phyloP scores from a whole-genome alignment of 176 grass and related monocot species.

The Ensete ventricosum region DNA sequence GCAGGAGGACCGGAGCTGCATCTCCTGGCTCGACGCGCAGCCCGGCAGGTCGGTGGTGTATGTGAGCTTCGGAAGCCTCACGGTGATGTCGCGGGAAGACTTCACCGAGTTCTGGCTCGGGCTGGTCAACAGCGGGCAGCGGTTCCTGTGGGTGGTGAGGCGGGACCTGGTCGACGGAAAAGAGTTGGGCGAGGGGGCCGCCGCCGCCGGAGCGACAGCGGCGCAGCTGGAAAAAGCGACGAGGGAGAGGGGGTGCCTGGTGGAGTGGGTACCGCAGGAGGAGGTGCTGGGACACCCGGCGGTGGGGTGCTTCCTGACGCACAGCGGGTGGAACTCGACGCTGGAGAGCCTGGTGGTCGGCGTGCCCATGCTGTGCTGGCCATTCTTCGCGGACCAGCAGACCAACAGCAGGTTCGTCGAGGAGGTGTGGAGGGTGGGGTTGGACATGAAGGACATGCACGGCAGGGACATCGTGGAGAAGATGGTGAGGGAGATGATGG shows the following conservation, averaged over 20 bases:
- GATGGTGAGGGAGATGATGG: conserved; percentile 43
- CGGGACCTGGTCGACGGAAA: conserved; percentile 20
- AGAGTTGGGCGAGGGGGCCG: background rate
- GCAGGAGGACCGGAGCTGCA: conserved; percentile 29
- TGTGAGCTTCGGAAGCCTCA: conserved; percentile 46
- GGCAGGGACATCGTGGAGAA: conserved; percentile 15
- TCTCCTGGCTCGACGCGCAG: conserved; percentile 44
- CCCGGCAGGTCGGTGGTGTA: conserved; percentile 42
- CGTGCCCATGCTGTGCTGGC: conserved; percentile 33
- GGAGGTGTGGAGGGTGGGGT: conserved; percentile 21
- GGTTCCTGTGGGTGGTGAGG: conserved; percentile 52
- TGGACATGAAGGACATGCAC: conserved; percentile 38
- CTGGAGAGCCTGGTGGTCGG: conserved; percentile 23
- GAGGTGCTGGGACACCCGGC: conserved; percentile 48
- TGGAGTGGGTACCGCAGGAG: conserved; percentile 51
- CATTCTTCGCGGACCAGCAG: conserved; percentile 35
- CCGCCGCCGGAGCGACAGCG: background rate
- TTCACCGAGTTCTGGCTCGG: conserved; percentile 32
- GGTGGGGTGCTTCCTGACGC: conserved; percentile 34
- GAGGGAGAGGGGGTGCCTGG: conserved; percentile 13
- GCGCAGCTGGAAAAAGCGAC: background rate
- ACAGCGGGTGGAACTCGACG: conserved; percentile 15
- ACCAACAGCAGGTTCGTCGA: conserved; percentile 29
- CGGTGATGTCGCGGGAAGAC: conserved; percentile 20
- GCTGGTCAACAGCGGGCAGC: conserved; percentile 23